phyloP scores from a whole-genome alignment of 805 yeast genomes.

The Cyberlindnera nakhonratchasimensis region DNA sequence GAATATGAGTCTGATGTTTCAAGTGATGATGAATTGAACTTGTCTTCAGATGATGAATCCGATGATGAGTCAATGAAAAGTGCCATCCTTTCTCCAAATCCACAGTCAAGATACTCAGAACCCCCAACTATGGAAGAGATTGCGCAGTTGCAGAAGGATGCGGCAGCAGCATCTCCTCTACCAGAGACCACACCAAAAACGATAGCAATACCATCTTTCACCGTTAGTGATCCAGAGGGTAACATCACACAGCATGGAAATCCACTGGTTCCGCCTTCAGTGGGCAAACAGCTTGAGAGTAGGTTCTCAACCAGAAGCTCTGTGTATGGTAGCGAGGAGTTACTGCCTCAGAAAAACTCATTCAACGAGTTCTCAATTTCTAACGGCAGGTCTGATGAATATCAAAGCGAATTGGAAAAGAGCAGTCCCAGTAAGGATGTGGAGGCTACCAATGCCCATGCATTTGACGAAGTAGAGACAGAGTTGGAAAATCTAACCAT shows the following conservation, averaged over 20 bases:
- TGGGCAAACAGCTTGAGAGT: constrained; percentile 5
- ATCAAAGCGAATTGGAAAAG: not conserved
- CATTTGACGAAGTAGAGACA: constrained; percentile 20
- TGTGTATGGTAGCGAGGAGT: constrained; percentile 5
- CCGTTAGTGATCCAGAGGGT: constrained; percentile 14
- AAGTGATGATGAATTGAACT: constrained; percentile 15
- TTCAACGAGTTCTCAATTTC: constrained; percentile 3
- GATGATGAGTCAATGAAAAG: constrained; percentile 22
- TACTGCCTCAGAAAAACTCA: constrained; percentile 7
- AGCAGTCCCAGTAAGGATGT: not conserved
- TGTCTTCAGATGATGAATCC: constrained; percentile 13
- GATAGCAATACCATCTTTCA: constrained; percentile 9
- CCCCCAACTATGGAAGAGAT: constrained; percentile 1
- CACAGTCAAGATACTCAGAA: constrained; percentile 4
- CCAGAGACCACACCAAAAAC: constrained; percentile 7
- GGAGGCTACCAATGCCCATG: constrained; percentile 11
- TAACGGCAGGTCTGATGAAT: not conserved
- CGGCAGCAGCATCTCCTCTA: not conserved
- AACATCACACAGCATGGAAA: constrained; percentile 2
- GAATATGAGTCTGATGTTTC: constrained; percentile 11
- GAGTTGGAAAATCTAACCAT: constrained; percentile 20
- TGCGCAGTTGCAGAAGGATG: not conserved
- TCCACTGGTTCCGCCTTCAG: constrained; percentile 4
- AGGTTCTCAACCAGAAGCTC: constrained; percentile 13
- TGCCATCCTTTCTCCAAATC: constrained; percentile 16